These are phyloP conservation scores for Colletotrichum agaves DNA, from an alignment of 2,329 filamentous ascomycete species.

Conservation along the genomic window DNA sequence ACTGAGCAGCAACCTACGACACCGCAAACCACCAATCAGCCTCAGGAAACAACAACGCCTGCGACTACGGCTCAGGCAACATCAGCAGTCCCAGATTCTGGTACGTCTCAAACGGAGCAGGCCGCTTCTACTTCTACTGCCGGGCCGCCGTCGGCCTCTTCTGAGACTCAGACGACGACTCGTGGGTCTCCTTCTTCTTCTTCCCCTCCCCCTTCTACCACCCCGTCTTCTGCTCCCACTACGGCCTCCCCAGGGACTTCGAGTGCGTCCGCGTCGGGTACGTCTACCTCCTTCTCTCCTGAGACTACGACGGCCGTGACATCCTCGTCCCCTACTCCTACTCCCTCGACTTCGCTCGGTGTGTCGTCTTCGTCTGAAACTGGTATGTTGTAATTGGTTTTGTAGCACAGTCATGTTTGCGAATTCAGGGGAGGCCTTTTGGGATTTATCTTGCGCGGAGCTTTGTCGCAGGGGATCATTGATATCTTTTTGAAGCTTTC, in stretches of 20 bases:
- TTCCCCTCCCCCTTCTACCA: constrained; percentile 44
- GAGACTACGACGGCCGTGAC: constrained; percentile 37
- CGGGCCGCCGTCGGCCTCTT: constrained; percentile 43
- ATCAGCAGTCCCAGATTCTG: constrained; percentile 44
- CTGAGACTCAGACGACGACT: constrained; percentile 36
- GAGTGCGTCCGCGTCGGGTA: constrained; percentile 37
- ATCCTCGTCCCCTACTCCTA: constrained; percentile 30
- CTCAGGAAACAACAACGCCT: constrained; percentile 30
- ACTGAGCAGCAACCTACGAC: neutral
- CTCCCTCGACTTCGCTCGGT: neutral
- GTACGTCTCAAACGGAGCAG: constrained; percentile 38
- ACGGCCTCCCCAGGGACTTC: constrained; percentile 36
- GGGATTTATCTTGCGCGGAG: neutral
- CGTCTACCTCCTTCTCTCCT: constrained; percentile 39
- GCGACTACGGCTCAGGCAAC: constrained; percentile 43
- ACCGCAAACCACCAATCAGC: constrained; percentile 29
- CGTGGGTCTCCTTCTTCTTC: constrained; percentile 40
- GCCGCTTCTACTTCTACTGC: constrained; percentile 43
- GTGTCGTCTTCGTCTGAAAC: constrained; percentile 27
- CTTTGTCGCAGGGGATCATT: neutral
- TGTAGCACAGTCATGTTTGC: constrained; percentile 28
- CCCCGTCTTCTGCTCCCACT: constrained; percentile 42
- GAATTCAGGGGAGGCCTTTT: constrained; percentile 6
- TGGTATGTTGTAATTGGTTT: constrained; percentile 35
- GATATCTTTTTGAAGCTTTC: neutral